phyloP scores from a whole-genome alignment of 345 rosid genomes.

The Eucalyptus coolabah region DNA sequence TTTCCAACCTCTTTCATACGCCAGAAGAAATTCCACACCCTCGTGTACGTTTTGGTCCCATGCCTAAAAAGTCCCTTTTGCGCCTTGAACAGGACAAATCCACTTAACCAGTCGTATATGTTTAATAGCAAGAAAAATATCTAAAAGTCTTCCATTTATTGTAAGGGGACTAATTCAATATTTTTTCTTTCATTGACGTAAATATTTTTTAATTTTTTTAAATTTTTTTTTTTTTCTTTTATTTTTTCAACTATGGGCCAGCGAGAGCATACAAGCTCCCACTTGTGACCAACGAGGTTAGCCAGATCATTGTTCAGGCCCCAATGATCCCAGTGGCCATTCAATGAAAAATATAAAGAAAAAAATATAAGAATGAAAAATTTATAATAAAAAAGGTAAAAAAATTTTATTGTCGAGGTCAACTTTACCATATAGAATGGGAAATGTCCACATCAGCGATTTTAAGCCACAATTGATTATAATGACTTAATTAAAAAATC shows the following conservation, averaged over 20 bases:
- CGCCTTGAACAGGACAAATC: not conserved
- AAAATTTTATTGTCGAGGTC: rapidly evolving
- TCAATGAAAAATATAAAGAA: not conserved
- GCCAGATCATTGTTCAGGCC: rapidly evolving
- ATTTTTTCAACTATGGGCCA: not conserved
- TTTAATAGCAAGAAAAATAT: not conserved
- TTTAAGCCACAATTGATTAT: rapidly evolving
- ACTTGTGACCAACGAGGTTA: not conserved
- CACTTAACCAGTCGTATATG: not conserved
- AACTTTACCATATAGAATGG: rapidly evolving
- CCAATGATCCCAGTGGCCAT: rapidly evolving
- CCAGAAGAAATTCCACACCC: not conserved
- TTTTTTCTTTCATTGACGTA: not conserved
- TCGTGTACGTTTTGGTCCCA: not conserved
- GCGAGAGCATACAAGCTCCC: not conserved
- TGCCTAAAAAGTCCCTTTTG: not conserved
- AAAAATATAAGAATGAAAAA: not conserved
- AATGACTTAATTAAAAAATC: not conserved
- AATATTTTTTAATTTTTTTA: not conserved
- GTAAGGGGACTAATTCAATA: not conserved
- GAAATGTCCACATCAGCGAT: rapidly evolving
- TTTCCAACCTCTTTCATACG: not conserved
- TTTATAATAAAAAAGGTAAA: rapidly evolving
- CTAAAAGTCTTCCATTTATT: rapidly evolving
- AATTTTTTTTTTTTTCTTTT: not conserved